Base-by-base conservation (phyloP, 1,139 yeast genomes). In the Kluyveromyces marxianus region DNA sequence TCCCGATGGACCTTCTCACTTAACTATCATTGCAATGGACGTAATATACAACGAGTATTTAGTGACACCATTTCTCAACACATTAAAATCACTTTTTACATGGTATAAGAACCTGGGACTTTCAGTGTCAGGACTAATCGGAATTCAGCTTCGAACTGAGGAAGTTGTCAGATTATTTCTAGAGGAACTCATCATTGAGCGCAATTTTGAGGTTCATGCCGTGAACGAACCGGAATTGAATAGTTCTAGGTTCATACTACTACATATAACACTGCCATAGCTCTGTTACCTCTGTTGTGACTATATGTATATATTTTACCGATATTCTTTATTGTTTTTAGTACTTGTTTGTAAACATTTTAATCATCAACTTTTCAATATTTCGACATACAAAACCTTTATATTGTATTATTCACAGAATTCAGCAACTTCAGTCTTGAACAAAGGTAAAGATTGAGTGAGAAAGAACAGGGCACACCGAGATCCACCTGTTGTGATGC, bases 11-110 rank as follows among this genome's bases (percentile, higher is more conserved):
- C 41, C 14, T 42, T 21, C 27, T 38, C 25, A 25, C 42, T 44
- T 59, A 3, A 53, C 52, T 35, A 54, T 62, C 7, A 6, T 63
- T 4, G 66, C 67, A 6, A 55, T 63, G 60, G 68, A 63, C 48
- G 67, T 62, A 4, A 58, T 63, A 4, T 63, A 63, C 54, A 63
- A 63, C 42, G 66, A 61, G 34, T 63, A 52, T 41, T 49, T 63
- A 14, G 60, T 63, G 7, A 51, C 48, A 3, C 65, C 66, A 3
- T 60, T 59, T 40, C 46, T 63, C n/a, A 41, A 50, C 8, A 59
- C 65, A 3, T 34, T 63, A 6, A 41, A 32, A 3, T 48, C 46
- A 25, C 44, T 62, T 10, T 29, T 51, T 8, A 33, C 38, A 6
- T 44, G 44, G 37, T 53, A 44, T 47, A 37, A 37, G 35, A 10